Evolutionary conservation across 139 green algal genomes (phyloP), one percentile per base, ranked within the genome.

Genomic region (Coelastrella sp.): DNA sequence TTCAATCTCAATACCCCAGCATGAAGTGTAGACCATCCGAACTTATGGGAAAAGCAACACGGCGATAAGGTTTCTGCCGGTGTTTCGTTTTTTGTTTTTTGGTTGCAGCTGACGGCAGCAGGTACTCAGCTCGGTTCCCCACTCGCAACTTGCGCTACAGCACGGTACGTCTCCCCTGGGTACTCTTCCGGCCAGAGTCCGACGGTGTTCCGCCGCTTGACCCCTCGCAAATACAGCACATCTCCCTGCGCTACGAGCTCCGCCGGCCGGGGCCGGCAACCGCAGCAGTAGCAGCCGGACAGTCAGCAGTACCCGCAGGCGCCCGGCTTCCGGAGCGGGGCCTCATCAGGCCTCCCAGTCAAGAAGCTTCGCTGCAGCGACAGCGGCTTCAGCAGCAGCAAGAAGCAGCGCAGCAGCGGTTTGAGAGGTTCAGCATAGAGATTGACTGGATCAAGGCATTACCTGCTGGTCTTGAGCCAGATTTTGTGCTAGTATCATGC

Each of bases 401-500:
- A 38, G 67, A 71, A 71, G 62, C 48, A 40, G 48, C 41, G 25
- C 48, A 48, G 67, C 63, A 57, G 43, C 79, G 21, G 38, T 51
- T 76, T 38, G 30, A 78, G 4, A 25, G n/a, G 64, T 96, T 96
- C 83, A 87, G 88, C 13, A 69, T 98, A 30, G 90, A 95, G 78
- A 38, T 98, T 6, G 92, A 96, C 68, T 97, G 90, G 83, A 95
- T 98, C 89, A 98, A 98, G 85, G 92, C 91, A 15, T 51, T 91
- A 35, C 89, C 91, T 40, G 35, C 75, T 37, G 96, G 95, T 21
- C 51, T 90, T 21, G 96, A 99, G 91, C 92, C 97, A 4, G 95
- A 99, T 81, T 95, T 99, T 45, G 89, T 99, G 43, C 83, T 99
- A 74, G 90, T 99, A 48, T 98, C 95, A 0, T 98, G 96, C 86